Evolutionary conservation across 805 yeast genomes (phyloP).

Genomic region (Kazachstania viticola): DNA sequence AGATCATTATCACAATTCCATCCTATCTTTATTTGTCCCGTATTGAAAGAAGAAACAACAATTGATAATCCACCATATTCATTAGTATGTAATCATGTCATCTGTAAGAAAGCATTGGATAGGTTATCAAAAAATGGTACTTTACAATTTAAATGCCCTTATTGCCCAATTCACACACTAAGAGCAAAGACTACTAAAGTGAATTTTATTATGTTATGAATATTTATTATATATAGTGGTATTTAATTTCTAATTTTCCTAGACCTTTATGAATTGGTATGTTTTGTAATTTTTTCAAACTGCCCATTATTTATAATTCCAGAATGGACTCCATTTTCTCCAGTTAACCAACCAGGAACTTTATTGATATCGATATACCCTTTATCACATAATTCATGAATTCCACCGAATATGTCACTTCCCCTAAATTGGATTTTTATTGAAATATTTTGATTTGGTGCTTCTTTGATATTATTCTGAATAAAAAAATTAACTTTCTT

Average conservation of each 20-base stretch:
- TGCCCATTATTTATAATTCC: conserved; percentile 36
- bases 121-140: conserved; percentile 34
- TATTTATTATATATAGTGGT: not conserved
- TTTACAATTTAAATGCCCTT: conserved; percentile 55
- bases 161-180: conserved; percentile 46
- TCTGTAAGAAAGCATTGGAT: conserved; percentile 42
- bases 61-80: conserved; percentile 49
- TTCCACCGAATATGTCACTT: conserved; percentile 64
- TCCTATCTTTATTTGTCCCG: conserved; percentile 62
- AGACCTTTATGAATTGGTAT: conserved; percentile 1
- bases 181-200: conserved; percentile 34
- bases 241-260: not conserved
- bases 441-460: conserved; percentile 10
- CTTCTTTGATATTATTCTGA: conserved; percentile 29
- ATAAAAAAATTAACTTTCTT: conserved; percentile 39
- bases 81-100: conserved; percentile 53
- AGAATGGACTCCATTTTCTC: conserved; percentile 49
- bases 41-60: conserved; percentile 55
- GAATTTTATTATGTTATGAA: conserved; percentile 29
- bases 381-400: conserved; percentile 51
- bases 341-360: conserved; percentile 70
- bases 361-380: conserved; percentile 39
- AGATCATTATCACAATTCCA: conserved; percentile 39
- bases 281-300: conserved; percentile 13
- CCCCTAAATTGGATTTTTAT: conserved; percentile 39